Evolutionary conservation across 2,329 filamentous ascomycete species (phyloP).

Genomic region (Cytospora leucostoma): DNA sequence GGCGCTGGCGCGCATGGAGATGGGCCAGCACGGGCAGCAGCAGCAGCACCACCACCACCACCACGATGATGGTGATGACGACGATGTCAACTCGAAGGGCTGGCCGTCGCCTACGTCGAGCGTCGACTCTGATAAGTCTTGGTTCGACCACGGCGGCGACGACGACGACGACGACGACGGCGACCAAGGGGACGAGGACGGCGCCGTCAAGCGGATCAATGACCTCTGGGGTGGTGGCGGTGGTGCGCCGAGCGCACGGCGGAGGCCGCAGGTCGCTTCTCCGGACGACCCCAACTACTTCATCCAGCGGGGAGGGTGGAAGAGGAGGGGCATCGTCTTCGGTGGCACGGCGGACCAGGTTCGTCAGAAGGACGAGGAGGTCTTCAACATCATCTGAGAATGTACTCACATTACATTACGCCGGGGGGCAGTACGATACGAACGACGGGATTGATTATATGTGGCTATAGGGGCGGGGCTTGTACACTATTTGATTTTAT

Average conservation of each 20-base stretch:
- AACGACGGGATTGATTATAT: background rate
- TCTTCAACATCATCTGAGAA: constrained; percentile 31
- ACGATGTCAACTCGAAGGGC: constrained; percentile 18
- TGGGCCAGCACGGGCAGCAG: constrained; percentile 5
- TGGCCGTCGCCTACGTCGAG: constrained; percentile 27
- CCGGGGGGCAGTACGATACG: background rate
- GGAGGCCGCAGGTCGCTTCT: constrained; percentile 29
- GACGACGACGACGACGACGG: constrained; percentile 4
- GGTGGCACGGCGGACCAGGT: constrained; percentile 24
- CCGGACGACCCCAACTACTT: constrained; percentile 33
- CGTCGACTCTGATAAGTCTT: constrained; percentile 28
- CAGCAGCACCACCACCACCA: background rate
- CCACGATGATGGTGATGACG: background rate
- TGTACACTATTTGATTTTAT: background rate
- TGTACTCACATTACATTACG: too few relatives aligned
- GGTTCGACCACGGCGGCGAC: constrained; percentile 22
- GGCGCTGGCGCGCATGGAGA: constrained; percentile 14
- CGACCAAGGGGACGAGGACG: constrained; percentile 4
- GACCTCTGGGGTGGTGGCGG: constrained; percentile 10
- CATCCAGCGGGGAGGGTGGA: constrained; percentile 40
- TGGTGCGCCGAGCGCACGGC: constrained; percentile 22
- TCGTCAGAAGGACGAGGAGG: constrained; percentile 34
- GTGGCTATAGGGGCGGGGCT: background rate
- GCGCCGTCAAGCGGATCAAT: constrained; percentile 21
- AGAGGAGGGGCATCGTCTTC: constrained; percentile 41